Base-by-base conservation (phyloP, 108 stramenopile species). In the Skeletonema grethae region DNA sequence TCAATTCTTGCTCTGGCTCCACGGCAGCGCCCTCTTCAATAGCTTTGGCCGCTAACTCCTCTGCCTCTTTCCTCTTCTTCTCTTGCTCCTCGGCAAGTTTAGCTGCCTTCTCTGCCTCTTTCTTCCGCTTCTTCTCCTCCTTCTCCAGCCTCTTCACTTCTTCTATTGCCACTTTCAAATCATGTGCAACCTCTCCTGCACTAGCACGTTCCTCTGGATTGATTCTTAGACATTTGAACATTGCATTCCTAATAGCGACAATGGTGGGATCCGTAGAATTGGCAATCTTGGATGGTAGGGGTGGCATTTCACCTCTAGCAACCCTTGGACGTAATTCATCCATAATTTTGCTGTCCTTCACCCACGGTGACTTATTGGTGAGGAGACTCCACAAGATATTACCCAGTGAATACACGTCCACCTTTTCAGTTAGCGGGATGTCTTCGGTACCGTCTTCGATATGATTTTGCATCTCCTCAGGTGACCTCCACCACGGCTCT, bases 391-490 rank as follows among this genome's bases (percentile, higher is more conserved):
- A 61, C 15, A 61, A 46, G 61, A 61, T 61, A 56, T 61, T 61
- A 20, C 61, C 61, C 16, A 61, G 53, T 22, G 61, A 48, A 56
- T 61, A 61, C 5, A 61, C 61, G 10, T 61, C 61, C 7, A 61
- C 55, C 61, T 61, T 61, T 9, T 61, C 61, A 48, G 48, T 10
- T 8, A 61, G 61, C 18, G 55, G 41, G 20, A 56, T 3, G n/a
- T 46, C 50, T 24, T 53, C 50, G 0, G 20, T 48, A 10, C 61
- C 53, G 43, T 56, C 50, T 46, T 61, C 53, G 55, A 48, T 8
- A 55, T 56, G 50, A 55, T 55, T 61, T 56, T 56, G 53, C 53
- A 55, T 48, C 53, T 61, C 61, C 61, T 61, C 61, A 56, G 61
- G 61, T 41, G 61, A 48, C 55, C 61, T 61, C 48, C 55, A 61